phyloP scores from a whole-genome alignment of 2,329 filamentous ascomycete genomes.

The Mariannaea elegans region DNA sequence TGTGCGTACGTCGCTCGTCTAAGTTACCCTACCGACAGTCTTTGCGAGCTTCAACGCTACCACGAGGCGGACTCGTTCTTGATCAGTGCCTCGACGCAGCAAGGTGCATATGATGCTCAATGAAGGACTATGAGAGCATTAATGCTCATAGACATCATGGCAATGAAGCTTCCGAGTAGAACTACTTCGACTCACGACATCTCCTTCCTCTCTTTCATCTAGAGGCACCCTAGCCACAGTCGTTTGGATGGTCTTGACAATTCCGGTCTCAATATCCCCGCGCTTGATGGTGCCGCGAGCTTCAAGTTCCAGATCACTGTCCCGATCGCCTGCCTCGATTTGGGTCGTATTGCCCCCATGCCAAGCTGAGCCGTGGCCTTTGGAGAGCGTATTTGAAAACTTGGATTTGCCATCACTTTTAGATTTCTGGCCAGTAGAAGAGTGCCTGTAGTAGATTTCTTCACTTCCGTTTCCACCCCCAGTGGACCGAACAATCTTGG shows the following conservation, averaged over 20 bases:
- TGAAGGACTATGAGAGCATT: too few species aligned
- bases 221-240: slow-evolving; percentile 20
- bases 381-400: not conserved
- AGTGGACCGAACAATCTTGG: slow-evolving; percentile 38
- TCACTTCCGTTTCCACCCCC: not conserved
- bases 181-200: slow-evolving; percentile 25
- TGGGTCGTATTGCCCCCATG: slow-evolving; percentile 1
- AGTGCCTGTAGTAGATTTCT: slow-evolving; percentile 21
- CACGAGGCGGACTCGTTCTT: too few species aligned
- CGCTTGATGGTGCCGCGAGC: not conserved
- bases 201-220: not conserved
- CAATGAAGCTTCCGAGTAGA: too few species aligned
- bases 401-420: not conserved
- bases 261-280: slow-evolving; percentile 7
- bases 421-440: slow-evolving; percentile 4
- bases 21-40: too few species aligned
- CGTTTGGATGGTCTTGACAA: slow-evolving; percentile 34
- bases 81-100: too few species aligned
- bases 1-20: too few species aligned
- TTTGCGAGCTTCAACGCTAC: too few species aligned
- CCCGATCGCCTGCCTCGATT: slow-evolving; percentile 20
- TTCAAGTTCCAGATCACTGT: slow-evolving; percentile 15
- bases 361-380: not conserved
- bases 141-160: too few species aligned
- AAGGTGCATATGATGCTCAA: too few species aligned